Percentiles rank a stretch among this genome's conserved stretches.
Evolutionary conservation across 2,329 filamentous ascomycete species (phyloP).

Genomic region (Aspergillus novoparasiticus): DNA sequence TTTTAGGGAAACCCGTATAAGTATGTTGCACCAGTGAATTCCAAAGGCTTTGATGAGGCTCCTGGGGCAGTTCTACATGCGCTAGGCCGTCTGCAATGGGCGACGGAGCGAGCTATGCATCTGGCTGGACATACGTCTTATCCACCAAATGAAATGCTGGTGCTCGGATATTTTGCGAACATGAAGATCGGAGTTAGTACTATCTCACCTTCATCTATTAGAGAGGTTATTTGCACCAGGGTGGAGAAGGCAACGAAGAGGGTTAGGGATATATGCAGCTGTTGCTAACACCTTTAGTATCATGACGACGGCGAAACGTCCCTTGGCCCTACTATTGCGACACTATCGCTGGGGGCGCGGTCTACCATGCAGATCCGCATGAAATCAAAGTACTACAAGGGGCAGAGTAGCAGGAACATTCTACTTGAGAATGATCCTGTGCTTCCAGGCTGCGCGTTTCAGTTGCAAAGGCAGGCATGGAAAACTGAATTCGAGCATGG

Average conservation of each 20-base stretch:
- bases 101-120: constrained; percentile 44
- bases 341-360: constrained; percentile 55
- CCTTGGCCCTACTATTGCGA: constrained; percentile 59
- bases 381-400: constrained; percentile 53
- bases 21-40: constrained; percentile 55
- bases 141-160: constrained; percentile 59
- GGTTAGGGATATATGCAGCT: background rate
- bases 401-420: constrained; percentile 23
- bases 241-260: background rate
- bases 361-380: constrained; percentile 58
- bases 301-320: constrained; percentile 62
- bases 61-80: constrained; percentile 46
- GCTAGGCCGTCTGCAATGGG: constrained; percentile 58
- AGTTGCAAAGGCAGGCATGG: constrained; percentile 26
- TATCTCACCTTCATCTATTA: background rate
- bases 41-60: constrained; percentile 45
- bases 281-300: constrained; percentile 38
- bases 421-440: constrained; percentile 33
- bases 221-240: background rate
- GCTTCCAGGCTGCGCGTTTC: constrained; percentile 33
- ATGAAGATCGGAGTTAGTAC: constrained; percentile 54
- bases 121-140: constrained; percentile 26
- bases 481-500: constrained; percentile 22
- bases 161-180: constrained; percentile 57
- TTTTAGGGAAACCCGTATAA: constrained; percentile 61